These are phyloP conservation scores for Westerdykella ornata DNA, from an alignment of 2,329 filamentous ascomycete genomes.

Conservation along the genomic window DNA sequence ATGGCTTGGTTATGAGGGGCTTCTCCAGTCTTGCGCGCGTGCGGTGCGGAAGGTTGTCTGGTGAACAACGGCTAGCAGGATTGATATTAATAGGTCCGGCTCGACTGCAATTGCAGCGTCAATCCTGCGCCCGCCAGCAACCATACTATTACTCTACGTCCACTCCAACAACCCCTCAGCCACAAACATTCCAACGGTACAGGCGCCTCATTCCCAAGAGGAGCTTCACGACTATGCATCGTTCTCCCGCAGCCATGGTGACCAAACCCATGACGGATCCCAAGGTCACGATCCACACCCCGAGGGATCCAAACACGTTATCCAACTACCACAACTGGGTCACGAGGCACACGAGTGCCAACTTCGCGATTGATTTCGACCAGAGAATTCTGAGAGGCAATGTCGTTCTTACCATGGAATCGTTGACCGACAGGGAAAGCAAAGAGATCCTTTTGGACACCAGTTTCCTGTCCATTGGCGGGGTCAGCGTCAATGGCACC, in stretches of 20 bases:
- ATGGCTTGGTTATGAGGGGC: too few species aligned
- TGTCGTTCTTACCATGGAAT: conserved; percentile 70
- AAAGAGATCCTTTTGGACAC: conserved; percentile 81
- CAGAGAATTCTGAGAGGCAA: conserved; percentile 69
- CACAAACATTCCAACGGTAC: not conserved
- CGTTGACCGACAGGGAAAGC: conserved; percentile 64
- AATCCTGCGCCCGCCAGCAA: conserved; percentile 5
- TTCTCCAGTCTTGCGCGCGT: not conserved
- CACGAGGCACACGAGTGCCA: conserved; percentile 74
- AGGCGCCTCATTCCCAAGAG: conserved; percentile 1
- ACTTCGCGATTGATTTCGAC: conserved; percentile 78
- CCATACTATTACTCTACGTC: too few species aligned
- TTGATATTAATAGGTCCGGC: not conserved
- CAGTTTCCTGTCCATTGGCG: conserved; percentile 64
- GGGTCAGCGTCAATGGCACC: conserved; percentile 62
- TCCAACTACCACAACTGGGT: conserved; percentile 87
- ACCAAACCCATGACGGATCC: conserved; percentile 35
- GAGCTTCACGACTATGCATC: conserved; percentile 15
- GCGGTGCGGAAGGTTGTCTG: conserved; percentile 4
- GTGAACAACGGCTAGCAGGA: not conserved
- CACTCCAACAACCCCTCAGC: not conserved
- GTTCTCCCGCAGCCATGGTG: conserved; percentile 27
- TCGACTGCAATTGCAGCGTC: not conserved
- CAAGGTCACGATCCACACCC: conserved; percentile 36
- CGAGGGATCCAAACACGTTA: conserved; percentile 79